These are phyloP conservation scores for Termitomyces sp. DNA, from an alignment of 768 basidiomycete species.

Conservation along the genomic window DNA sequence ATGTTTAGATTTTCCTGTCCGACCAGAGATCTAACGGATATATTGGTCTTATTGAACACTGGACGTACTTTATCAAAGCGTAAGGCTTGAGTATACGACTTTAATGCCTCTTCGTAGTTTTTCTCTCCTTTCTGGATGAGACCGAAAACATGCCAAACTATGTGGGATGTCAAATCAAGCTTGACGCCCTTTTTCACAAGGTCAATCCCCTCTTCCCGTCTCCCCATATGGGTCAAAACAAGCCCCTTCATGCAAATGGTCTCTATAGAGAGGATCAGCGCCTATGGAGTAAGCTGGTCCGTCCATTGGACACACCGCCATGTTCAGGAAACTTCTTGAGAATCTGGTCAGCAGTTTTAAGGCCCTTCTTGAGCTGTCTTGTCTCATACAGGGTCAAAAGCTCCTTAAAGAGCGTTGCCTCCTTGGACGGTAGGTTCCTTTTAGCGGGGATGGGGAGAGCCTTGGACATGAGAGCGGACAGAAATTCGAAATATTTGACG, in stretches of 20 bases:
- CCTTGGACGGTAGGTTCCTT: slow-evolving; percentile 72
- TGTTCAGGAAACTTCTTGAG: slow-evolving; percentile 95
- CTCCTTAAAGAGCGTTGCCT: slow-evolving; percentile 81
- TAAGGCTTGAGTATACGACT: slow-evolving; percentile 87
- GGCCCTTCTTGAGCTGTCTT: slow-evolving; percentile 81
- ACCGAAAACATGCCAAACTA: slow-evolving; percentile 97
- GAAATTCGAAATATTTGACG: slow-evolving; percentile 4
- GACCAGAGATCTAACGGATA: slow-evolving; percentile 3
- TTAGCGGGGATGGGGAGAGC: slow-evolving; percentile 31
- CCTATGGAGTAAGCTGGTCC: neutral
- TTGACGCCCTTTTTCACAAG: slow-evolving; percentile 81
- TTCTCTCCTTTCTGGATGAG: slow-evolving; percentile 92
- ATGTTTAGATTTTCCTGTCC: slow-evolving; percentile 90
- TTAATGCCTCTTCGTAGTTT: slow-evolving; percentile 90
- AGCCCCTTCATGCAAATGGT: slow-evolving; percentile 97
- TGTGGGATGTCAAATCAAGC: slow-evolving; percentile 82
- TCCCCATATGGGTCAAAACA: slow-evolving; percentile 72
- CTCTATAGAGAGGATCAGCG: slow-evolving; percentile 42
- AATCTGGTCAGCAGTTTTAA: slow-evolving; percentile 89
- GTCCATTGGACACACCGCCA: slow-evolving; percentile 60
- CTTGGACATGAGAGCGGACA: slow-evolving; percentile 29
- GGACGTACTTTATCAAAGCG: slow-evolving; percentile 77
- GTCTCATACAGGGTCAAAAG: slow-evolving; percentile 84
- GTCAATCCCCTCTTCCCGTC: slow-evolving; percentile 75
- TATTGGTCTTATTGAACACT: neutral